Evolutionary conservation across 768 basidiomycete genomes (phyloP).

Genomic region (Plicaturopsis crispa): DNA sequence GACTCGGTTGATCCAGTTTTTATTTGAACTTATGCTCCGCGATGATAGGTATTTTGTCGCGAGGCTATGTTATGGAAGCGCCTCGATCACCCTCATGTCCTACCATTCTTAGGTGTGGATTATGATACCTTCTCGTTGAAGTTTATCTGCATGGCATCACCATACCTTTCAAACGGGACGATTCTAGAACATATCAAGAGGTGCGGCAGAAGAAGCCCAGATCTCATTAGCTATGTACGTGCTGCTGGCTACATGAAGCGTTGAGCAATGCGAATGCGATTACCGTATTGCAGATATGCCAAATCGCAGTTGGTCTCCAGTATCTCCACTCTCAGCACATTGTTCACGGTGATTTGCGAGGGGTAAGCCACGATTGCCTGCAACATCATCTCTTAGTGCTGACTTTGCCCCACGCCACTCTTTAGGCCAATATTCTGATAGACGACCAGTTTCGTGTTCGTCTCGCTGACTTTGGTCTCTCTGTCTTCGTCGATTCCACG

Average conservation of each 20-base stretch:
- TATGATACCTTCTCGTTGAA: background rate
- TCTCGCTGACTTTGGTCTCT: conserved; percentile 9
- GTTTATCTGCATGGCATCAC: background rate
- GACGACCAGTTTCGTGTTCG: conserved; percentile 5
- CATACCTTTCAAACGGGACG: background rate
- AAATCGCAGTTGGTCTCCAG: background rate
- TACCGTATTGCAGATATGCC: background rate
- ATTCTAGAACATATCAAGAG: background rate
- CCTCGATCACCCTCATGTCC: background rate
- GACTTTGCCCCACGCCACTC: background rate
- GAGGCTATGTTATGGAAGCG: background rate
- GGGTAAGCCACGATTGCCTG: background rate
- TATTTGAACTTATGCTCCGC: too few species aligned
- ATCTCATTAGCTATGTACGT: background rate
- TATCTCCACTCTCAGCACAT: conserved; percentile 2
- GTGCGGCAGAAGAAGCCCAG: background rate
- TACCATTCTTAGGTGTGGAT: background rate
- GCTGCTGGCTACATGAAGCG: background rate
- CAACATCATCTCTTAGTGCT: background rate
- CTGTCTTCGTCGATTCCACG: background rate
- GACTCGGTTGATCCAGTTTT: too few species aligned
- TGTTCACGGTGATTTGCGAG: conserved; percentile 3
- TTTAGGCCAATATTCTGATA: conserved; percentile 7
- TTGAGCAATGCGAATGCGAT: background rate
- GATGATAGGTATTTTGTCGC: background rate